These are phyloP conservation scores for Taphrina deformans DNA, from an alignment of 1,139 yeast genomes.

Conservation along the genomic window DNA sequence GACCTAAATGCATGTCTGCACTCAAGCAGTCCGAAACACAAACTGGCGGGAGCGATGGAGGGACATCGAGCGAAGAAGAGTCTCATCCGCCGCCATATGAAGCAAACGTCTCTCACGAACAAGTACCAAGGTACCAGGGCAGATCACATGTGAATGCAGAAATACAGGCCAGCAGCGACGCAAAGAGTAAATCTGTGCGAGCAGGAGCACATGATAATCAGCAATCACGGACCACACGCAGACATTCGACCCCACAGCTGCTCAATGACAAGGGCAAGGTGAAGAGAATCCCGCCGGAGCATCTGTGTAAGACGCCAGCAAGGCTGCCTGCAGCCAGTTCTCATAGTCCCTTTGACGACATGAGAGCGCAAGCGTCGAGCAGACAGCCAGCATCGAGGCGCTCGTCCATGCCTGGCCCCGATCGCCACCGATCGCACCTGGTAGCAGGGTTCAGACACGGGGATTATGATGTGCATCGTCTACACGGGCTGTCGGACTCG, in stretches of 20 bases:
- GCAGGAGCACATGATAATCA: not conserved
- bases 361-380: not conserved
- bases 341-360: not conserved
- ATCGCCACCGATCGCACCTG: not conserved
- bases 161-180: not conserved
- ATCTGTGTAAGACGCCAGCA: not conserved
- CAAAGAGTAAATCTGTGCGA: not conserved
- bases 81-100: not conserved
- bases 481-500: constrained; percentile 12
- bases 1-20: not conserved
- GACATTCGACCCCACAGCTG: not conserved
- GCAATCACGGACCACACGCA: not conserved
- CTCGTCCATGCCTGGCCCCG: not conserved
- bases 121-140: not conserved
- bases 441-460: not conserved
- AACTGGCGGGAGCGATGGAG: not conserved
- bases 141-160: not conserved
- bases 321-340: not conserved
- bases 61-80: not conserved
- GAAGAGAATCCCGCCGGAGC: constrained; percentile 8
- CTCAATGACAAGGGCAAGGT: not conserved
- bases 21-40: not conserved
- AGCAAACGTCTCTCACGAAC: not conserved
- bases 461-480: constrained; percentile 8
- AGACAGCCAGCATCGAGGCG: not conserved